Base-by-base conservation (phyloP, 192 early-diverging fungal genomes). In the Coemansia sp. region DNA sequence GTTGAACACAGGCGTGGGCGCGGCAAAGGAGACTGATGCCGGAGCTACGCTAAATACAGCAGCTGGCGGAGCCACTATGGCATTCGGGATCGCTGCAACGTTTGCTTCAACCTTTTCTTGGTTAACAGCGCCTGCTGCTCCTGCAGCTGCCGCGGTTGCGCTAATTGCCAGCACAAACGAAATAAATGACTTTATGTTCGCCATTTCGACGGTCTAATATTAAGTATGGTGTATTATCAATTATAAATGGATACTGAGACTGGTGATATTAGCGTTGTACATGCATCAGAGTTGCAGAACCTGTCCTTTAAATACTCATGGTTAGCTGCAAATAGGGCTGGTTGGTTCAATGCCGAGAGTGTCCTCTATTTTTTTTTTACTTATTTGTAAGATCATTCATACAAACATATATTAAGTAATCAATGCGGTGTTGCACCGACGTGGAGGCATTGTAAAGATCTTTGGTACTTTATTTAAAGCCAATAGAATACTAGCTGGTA, bases 131-230 rank as follows among this genome's bases (percentile, higher is more conserved):
- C 57, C 57, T 1, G 57, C 57, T 59, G 33, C 57, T 20, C 34
- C 51, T 24, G 51, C 44, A 14, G 76, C 71, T 4, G 68, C 64
- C 26, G 71, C 67, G 20, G 61, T 60, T 6, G 65, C 64, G 35
- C 76, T 67, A 44, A 78, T 41, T 5, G 76, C 76, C 5, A 78
- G 36, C n/a, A 78, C 39, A 34, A 78, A 46, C 18, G 71, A 67
- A 53, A 78, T 33, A 44, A 78, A 60, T 4, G 76, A 56, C 60
- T 66, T 67, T 61, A 67, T 71, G 16, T 73, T 59, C 10, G 35
- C 68, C 68, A 70, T 70, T 46, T 24, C 36, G 21, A 21, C 12
- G 26, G 24, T 10, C 20, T 26, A 12, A 7, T 26, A 49, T 26
- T 33, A 23, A 24, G 24, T 30, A 63, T 0, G 51, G 38, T 35